Conservation (phyloP, 78 protist genomes). For the Capsaspora owczarzaki region DNA sequence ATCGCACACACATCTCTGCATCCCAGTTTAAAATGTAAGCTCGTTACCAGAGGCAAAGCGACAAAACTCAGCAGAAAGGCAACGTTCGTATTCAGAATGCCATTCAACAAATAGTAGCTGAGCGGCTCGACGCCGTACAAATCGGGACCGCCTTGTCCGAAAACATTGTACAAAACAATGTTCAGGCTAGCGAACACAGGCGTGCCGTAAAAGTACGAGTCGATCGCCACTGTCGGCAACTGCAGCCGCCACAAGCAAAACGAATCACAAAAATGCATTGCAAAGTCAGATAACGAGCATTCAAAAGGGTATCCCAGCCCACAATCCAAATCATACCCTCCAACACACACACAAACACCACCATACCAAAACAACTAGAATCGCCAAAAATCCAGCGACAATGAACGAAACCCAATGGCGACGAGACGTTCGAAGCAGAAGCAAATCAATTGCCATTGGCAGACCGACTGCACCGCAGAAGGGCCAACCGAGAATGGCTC, state of each 20-base stretch:
- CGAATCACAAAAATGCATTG: no score
- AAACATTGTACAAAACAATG: slow-evolving; percentile 53
- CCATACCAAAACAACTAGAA: no score
- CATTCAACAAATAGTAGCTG: slow-evolving; percentile 48
- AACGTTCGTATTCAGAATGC: slow-evolving; percentile 53
- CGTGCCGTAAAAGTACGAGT: slow-evolving; percentile 44
- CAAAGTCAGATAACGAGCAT: no score
- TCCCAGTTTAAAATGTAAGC: neutral
- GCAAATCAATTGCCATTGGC: slow-evolving; percentile 48
- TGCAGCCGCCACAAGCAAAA: neutral
- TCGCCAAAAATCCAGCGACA: neutral
- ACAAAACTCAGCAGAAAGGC: slow-evolving; percentile 38
- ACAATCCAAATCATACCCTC: no score
- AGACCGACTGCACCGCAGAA: slow-evolving; percentile 38
- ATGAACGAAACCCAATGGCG: neutral
- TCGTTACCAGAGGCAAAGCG: neutral
- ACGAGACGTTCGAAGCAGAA: neutral
- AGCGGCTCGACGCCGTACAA: slow-evolving; percentile 46
- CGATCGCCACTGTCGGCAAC: slow-evolving; percentile 24
- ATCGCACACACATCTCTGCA: no score
- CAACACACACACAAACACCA: no score
- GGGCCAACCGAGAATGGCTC: slow-evolving; percentile 71
- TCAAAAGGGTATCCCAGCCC: no score
- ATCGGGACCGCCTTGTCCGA: slow-evolving; percentile 6
- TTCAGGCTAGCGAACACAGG: slow-evolving; percentile 45